Percentiles rank a stretch among this genome's conserved stretches.
These are phyloP conservation scores for Phytophthora sp. DNA, from an alignment of 352 stramenopile genomes.

Conservation along the genomic window DNA sequence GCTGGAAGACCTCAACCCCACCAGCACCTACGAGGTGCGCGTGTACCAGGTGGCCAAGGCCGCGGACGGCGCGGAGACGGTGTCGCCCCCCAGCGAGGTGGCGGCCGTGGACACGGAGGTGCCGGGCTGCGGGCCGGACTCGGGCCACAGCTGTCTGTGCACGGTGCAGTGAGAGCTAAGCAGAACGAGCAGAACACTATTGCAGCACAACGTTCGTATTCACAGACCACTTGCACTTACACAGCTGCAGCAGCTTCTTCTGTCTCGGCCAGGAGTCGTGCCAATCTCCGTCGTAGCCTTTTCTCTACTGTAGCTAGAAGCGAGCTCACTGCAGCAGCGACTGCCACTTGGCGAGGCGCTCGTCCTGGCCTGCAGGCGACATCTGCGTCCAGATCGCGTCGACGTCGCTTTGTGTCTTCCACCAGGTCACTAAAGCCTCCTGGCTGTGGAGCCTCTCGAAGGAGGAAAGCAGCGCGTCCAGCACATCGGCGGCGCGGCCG, in stretches of 20 bases:
- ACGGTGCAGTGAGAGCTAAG: constrained; percentile 57
- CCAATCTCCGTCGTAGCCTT: background rate
- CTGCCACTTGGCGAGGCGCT: constrained; percentile 42
- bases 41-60: constrained; percentile 63
- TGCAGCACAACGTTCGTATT: constrained; percentile 30
- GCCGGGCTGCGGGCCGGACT: constrained; percentile 76
- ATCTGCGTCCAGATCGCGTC: constrained; percentile 42
- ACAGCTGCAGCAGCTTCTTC: background rate
- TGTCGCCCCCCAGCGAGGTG: constrained; percentile 70
- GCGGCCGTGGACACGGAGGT: constrained; percentile 90
- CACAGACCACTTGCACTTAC: constrained; percentile 14
- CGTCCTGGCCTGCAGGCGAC: constrained; percentile 22
- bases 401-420: constrained; percentile 43
- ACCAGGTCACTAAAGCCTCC: constrained; percentile 60
- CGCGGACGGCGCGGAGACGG: constrained; percentile 40
- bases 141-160: constrained; percentile 44
- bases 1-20: constrained; percentile 88
- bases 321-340: constrained; percentile 25
- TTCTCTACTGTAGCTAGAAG: background rate
- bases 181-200: constrained; percentile 29
- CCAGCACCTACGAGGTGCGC: constrained; percentile 88
- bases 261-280: background rate
- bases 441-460: constrained; percentile 37
- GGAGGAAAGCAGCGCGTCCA: constrained; percentile 46
- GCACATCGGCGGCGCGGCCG: constrained; percentile 55